Base-by-base conservation (phyloP, 1,284 basidiomycete genomes). In the Apiotrichum siamense region DNA sequence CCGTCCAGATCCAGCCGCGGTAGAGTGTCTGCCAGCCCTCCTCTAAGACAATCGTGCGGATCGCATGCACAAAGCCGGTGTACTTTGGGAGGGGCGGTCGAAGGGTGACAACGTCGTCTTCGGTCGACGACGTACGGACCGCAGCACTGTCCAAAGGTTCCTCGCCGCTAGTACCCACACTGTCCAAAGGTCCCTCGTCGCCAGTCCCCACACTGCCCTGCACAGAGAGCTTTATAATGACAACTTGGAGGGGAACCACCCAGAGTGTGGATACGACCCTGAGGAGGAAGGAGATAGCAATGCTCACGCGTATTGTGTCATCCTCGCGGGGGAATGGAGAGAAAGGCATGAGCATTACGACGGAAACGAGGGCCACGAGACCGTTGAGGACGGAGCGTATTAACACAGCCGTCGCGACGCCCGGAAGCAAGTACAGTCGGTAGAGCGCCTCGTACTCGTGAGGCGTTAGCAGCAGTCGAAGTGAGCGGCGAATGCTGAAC, bases 101-200 rank as follows among this genome's bases (percentile, higher is more conserved):
- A 58, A 92, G 70, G 12, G 86, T 86, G 61, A 93, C 89, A 10
- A 93, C 89, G 64, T 92, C 88, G 67, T 93, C 89, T 23, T 85
- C 83, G 12, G 77, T 75, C 3, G 23, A 12, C 4, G 31, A 36
- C 3, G 25, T 24, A 31, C 18, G 20, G 4, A 9, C 32, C 15
- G 12, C 23, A 31, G 32, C 76, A 13, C 44, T 58, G 6, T 59
- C 57, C 60, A 85, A 83, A 3, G 80, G 80, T 44, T 83, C 83
- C 18, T 81, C 80, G 56, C 86, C n/a, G n/a, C n/a, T n/a, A n/a
- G n/a, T n/a, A n/a, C n/a, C n/a, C n/a, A n/a, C n/a, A n/a, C n/a
- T n/a, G n/a, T n/a, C n/a, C n/a, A n/a, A n/a, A n/a, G n/a, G n/a
- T n/a, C n/a, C n/a, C n/a, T n/a, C n/a, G n/a, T n/a, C 83, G 17